These are phyloP conservation scores for Diaporthe helianthi DNA, from an alignment of 2,329 filamentous ascomycete species.

Conservation along the genomic window DNA sequence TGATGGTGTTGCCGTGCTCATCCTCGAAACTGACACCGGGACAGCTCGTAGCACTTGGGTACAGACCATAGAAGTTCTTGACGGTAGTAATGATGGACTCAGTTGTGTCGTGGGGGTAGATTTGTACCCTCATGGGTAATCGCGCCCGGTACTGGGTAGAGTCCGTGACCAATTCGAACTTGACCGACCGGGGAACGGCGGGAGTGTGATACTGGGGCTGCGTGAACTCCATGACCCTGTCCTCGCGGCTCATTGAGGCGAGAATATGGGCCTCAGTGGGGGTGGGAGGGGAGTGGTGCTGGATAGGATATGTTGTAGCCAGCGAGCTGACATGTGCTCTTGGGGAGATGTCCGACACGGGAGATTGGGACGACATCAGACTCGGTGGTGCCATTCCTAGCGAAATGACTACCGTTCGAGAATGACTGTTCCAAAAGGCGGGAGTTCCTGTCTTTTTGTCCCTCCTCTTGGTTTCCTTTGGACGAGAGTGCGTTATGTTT, in stretches of 20 bases:
- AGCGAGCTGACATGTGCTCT: constrained; percentile 33
- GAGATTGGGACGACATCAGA: constrained; percentile 36
- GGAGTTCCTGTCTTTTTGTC: constrained; percentile 14
- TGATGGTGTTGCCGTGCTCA: constrained; percentile 84
- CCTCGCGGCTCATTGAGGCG: constrained; percentile 33
- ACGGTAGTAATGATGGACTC: constrained; percentile 98
- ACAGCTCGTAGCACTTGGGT: constrained; percentile 72
- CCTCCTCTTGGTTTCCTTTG: constrained; percentile 22
- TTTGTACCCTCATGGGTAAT: constrained; percentile 85
- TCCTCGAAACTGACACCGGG: constrained; percentile 96
- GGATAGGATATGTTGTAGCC: constrained; percentile 29
- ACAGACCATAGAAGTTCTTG: constrained; percentile 98
- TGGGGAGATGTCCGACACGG: constrained; percentile 34
- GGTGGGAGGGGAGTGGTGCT: constrained; percentile 30
- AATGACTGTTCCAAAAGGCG: constrained; percentile 30
- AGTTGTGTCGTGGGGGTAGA: constrained; percentile 94
- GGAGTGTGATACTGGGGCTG: constrained; percentile 49
- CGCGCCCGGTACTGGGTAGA: constrained; percentile 74
- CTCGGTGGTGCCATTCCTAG: constrained; percentile 36
- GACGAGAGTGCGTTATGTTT: constrained; percentile 3
- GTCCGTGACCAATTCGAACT: constrained; percentile 79
- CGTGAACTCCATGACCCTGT: constrained; percentile 32
- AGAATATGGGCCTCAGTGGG: constrained; percentile 35
- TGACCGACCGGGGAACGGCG: constrained; percentile 72
- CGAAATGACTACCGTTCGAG: constrained; percentile 34